Evolutionary conservation across 306 rosid genomes (phyloP), one percentile per base, ranked within the genome.

Genomic region (Castanopsis chinensis): DNA sequence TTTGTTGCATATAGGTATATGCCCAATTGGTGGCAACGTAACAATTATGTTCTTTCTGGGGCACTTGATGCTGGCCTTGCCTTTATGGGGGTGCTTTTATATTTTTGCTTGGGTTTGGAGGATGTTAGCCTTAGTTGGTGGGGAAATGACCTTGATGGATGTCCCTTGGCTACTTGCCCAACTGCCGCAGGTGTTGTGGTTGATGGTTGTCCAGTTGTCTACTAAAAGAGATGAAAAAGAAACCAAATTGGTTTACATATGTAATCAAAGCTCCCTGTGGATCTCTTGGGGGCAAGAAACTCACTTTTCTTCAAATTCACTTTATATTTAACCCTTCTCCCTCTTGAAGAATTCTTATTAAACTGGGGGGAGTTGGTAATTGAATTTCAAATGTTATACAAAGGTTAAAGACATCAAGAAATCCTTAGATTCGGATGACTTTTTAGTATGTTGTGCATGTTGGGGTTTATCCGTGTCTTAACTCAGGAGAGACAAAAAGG

Each of bases 21-120:
- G 37, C 95, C 94, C 0, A 85, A 91, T 0, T 91, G 94, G 98
- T 93, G 99, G 99, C 72, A 43, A 69, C 88, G 94, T 9, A 91
- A 93, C 69, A 92, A 95, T 70, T 95, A 95, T 78, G 92, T 91
- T 4, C 93, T 95, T 19, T 93, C 98, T 0, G 97, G 98, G 17
- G 97, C 97, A 0, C 76, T 95, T 20, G 98, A 95, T 71, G 99
- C 99, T 1, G 99, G 98, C 1, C 90, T 95, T 51, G 99, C 96
- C 11, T 93, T 93, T 76, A 95, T 95, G 97, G 99, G 92, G 1
- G 97, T 95, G 72, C 74, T 92, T 49, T 65, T 95, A 76, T 95
- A 95, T 69, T 89, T 95, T 61, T 68, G 85, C 51, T 54, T 95
- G 21, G 97, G 92, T 12, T 77, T 89, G 81, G 91, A 88, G 41